Evolutionary conservation across 148 eudicot species (phyloP), one percentile per base, ranked within the genome.

Genomic region (Dianthus caryophyllus): DNA sequence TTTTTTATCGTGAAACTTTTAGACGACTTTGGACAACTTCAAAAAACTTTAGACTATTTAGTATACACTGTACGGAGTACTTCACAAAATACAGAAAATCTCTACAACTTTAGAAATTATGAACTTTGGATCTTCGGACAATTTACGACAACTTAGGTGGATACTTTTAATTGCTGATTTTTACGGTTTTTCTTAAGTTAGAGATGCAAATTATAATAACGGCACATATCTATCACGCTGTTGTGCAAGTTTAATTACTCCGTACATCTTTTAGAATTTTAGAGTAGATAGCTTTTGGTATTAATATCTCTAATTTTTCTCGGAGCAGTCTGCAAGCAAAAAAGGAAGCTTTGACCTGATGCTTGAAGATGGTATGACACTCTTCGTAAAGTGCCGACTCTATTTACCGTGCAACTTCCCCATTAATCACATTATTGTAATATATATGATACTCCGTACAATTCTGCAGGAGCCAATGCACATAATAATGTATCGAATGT

Each of bases 321-420:
- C 90, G 99, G 96, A 84, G 26, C 75, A 64, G 49, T 77, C 89
- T 70, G 76, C 64, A 41, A 73, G 75, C 63, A 95, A 87, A 73
- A 88, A 87, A 74, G 89, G 99, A 76, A 85, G 91, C 81, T 87
- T 90, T 65, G 77, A 84, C 66, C 85, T 82, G 91, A 95, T 90
- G 96, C 97, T 95, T 78, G 99, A 79, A 70, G 97, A 88, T 71
- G 99, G 99, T 95, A 83, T 33, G 90, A 83, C 38, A 27, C 14
- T 36, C 44, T 66, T 61, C 43, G 43, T 47, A 22, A 64, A 58
- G 33, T 60, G 52, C 55, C 13, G 33, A 17, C 36, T 20, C 55
- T 54, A 31, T 20, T 27, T 61, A 0, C 15, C 22, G 31, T 52
- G 17, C 26, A 29, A 29, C 33, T 1, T 9, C 54, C 49, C 20